Evolutionary conservation across 225 moss, liverwort and hornwort species (phyloP).

Genomic region (Marchantia paleacea): DNA sequence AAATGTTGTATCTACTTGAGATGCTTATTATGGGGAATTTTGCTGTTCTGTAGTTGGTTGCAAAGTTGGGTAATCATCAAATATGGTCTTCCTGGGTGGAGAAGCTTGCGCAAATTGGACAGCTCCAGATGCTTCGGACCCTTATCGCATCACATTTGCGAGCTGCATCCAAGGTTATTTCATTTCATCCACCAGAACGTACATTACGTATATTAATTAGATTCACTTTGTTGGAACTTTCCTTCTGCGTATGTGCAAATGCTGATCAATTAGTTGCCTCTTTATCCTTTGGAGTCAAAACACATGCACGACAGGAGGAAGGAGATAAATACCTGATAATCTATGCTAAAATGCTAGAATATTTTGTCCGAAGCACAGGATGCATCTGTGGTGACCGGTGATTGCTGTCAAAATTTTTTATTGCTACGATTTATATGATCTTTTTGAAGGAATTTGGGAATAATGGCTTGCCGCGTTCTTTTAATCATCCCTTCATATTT

Average conservation of each 20-base stretch:
- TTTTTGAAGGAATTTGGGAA: too few species aligned
- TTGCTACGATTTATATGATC: too few species aligned
- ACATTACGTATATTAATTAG: neutral
- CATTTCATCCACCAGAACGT: neutral
- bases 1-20: neutral
- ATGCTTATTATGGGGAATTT: neutral
- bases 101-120: constrained; percentile 70
- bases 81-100: constrained; percentile 73
- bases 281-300: neutral
- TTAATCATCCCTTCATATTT: too few species aligned
- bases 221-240: neutral
- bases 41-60: constrained; percentile 39
- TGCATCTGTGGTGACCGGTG: too few species aligned
- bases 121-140: constrained; percentile 82
- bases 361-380: too few species aligned
- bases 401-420: too few species aligned
- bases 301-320: neutral
- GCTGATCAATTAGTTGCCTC: neutral
- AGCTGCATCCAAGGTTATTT: constrained; percentile 60
- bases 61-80: constrained; percentile 54
- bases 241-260: neutral
- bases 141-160: constrained; percentile 77
- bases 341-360: too few species aligned
- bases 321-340: too few species aligned
- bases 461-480: too few species aligned